Base-by-base conservation (phyloP, 371 early-diverging fungal genomes). In the Apophysomyces variabilis region DNA sequence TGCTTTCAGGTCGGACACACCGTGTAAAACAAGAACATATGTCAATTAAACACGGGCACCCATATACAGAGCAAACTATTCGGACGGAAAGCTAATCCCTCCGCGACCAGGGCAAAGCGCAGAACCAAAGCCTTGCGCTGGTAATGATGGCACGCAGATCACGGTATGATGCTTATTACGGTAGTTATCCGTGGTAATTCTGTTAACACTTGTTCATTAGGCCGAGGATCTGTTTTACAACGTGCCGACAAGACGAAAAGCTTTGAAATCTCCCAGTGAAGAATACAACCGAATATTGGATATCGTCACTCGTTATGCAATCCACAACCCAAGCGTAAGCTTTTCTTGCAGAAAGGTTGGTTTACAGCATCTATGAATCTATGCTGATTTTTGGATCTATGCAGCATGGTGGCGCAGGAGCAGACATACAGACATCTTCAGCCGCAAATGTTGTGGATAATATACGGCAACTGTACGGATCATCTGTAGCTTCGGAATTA, bases 181-280 rank as follows among this genome's bases (percentile, higher is more conserved):
- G 16, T 18, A 35, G 7, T 12, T 13, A 13, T 5, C 13, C 18
- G 54, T 41, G 18, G 3, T 36, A 18, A 14, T 61, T n/a, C 7
- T 13, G 26, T 37, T 37, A 36, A 56, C 3, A 1, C 26, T 64
- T 54, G 41, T 26, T 35, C n/a, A 35, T 11, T 58, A 92, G 91
- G 90, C 87, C 7, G 95, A 97, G 69, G 97, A 98, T 71, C 69
- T 98, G 62, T 98, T 98, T 68, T 96, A 90, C 76, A 96, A 96
- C 69, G 87, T 94, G 2, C 89, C 93, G 8, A 90, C 89, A 2
- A 85, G 99, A 41, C 78, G 86, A 62, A 91, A 87, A 38, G 95
- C 97, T 0, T 68, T 98, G 35, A 92, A 90, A 67, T 92, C 88
- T 61, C 65, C 87, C 0, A 87, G 82, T 9, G 97, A 98, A 37